Evolutionary conservation across 2,329 filamentous ascomycete genomes (phyloP).

Genomic region (Epichloe gansuensis): DNA sequence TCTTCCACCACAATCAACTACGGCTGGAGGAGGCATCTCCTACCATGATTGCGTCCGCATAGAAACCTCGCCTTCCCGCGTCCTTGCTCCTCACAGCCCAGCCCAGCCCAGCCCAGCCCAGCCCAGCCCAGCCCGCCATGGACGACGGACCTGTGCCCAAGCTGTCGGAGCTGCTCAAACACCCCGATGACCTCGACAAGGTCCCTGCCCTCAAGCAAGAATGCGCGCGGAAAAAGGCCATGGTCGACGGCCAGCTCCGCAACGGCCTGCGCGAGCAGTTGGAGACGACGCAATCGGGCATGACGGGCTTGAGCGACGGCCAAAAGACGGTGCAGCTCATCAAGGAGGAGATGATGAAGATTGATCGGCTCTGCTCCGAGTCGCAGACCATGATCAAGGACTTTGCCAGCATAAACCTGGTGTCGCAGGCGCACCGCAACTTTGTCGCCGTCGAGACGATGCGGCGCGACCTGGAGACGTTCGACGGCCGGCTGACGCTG

Average conservation of each 20-base stretch:
- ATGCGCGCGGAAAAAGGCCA: conserved; percentile 85
- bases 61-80: conserved; percentile 1
- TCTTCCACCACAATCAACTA: not conserved
- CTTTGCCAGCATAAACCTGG: conserved; percentile 83
- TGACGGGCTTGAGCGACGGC: conserved; percentile 76
- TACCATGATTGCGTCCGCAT: conserved; percentile 11
- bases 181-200: conserved; percentile 96
- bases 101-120: conserved; percentile 6
- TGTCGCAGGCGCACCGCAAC: conserved; percentile 90
- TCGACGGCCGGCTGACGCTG: conserved; percentile 61
- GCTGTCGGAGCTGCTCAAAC: conserved; percentile 83
- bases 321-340: conserved; percentile 86
- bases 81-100: conserved; percentile 5
- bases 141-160: conserved; percentile 57
- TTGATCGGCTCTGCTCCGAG: conserved; percentile 93
- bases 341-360: conserved; percentile 97
- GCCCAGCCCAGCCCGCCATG: conserved; percentile 15
- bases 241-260: conserved; percentile 81
- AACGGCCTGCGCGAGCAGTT: conserved; percentile 83
- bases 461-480: conserved; percentile 79
- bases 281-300: conserved; percentile 85
- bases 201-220: conserved; percentile 80
- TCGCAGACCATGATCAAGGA: conserved; percentile 96
- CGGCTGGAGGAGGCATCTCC: not conserved
- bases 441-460: conserved; percentile 90